These are phyloP conservation scores for Rosellinia necatrix DNA, from an alignment of 2,329 filamentous ascomycete species.

Conservation along the genomic window DNA sequence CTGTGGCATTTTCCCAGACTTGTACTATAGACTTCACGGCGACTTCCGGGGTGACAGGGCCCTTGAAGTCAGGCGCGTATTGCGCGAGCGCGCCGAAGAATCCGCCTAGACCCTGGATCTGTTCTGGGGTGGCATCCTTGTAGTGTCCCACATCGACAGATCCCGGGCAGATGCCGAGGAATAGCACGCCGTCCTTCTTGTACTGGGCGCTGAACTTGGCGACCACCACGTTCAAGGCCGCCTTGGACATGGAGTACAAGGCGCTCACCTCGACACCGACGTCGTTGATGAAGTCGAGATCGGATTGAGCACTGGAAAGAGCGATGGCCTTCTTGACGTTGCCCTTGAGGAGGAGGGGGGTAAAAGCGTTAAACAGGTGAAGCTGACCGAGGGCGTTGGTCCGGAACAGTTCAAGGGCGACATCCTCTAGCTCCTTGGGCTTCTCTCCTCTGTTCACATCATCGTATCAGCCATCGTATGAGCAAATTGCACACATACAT, in stretches of 20 bases:
- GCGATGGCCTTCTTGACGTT: slow-evolving; percentile 42
- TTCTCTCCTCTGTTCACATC: neutral
- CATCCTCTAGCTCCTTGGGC: neutral
- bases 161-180: slow-evolving; percentile 9
- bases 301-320: slow-evolving; percentile 54
- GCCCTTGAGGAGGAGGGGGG: slow-evolving; percentile 57
- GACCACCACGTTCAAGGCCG: slow-evolving; percentile 26
- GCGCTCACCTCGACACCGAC: slow-evolving; percentile 27
- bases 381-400: slow-evolving; percentile 58
- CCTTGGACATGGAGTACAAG: slow-evolving; percentile 49
- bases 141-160: neutral
- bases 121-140: neutral
- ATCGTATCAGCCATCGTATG: neutral
- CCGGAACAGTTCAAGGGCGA: neutral
- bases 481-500: too few relatives aligned
- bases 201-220: slow-evolving; percentile 15
- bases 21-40: too few relatives aligned
- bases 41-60: too few relatives aligned
- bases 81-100: neutral
- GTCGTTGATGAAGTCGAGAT: slow-evolving; percentile 50
- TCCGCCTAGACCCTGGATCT: neutral
- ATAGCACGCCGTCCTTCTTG: slow-evolving; percentile 2
- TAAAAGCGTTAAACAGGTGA: slow-evolving; percentile 57
- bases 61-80: neutral
- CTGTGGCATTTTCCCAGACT: too few relatives aligned